Percentiles rank a stretch among this genome's conserved stretches.
Conservation (phyloP, 2,329 filamentous ascomycete species). For the Talaromyces sp. region DNA sequence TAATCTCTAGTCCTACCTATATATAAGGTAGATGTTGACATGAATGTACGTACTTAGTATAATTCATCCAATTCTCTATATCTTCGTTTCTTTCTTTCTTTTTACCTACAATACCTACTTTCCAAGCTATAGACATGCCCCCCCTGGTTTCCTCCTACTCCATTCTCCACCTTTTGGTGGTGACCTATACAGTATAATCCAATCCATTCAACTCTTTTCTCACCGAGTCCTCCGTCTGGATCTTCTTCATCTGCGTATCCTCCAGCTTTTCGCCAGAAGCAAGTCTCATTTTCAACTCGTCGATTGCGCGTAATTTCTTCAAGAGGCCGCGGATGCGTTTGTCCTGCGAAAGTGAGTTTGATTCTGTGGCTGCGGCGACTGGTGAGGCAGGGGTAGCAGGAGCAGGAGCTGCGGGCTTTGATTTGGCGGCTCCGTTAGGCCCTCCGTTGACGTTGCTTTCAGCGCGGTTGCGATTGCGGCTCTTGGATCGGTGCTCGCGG, state of each 20-base stretch:
- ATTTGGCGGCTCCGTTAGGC: not conserved
- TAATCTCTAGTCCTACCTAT: no score
- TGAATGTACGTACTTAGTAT: no score
- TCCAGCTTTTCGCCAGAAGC: conserved; percentile 94
- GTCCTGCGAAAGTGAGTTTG: conserved; percentile 55
- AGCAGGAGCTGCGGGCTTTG: conserved; percentile 23
- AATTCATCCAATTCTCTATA: not conserved
- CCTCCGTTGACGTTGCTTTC: conserved; percentile 18
- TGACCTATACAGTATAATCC: conserved; percentile 43
- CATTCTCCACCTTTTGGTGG: not conserved
- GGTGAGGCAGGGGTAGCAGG: conserved; percentile 27
- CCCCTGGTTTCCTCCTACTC: not conserved
- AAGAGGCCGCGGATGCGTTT: conserved; percentile 92
- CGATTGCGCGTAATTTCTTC: conserved; percentile 97
- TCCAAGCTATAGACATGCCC: not conserved
- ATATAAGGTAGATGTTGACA: no score
- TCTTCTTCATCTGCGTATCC: conserved; percentile 98
- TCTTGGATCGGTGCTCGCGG: conserved; percentile 15
- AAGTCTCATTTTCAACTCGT: conserved; percentile 95
- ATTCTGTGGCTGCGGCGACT: conserved; percentile 12
- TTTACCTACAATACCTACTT: not conserved
- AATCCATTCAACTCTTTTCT: conserved; percentile 74
- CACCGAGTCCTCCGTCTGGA: conserved; percentile 79
- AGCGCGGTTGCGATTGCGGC: conserved; percentile 19
- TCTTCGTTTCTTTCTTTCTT: not conserved